A percentile compares a stretch with the other conserved stretches of the same genome.
These are phyloP conservation scores for Leishmania major DNA, from an alignment of 208 protist species.

Conservation along the genomic window DNA sequence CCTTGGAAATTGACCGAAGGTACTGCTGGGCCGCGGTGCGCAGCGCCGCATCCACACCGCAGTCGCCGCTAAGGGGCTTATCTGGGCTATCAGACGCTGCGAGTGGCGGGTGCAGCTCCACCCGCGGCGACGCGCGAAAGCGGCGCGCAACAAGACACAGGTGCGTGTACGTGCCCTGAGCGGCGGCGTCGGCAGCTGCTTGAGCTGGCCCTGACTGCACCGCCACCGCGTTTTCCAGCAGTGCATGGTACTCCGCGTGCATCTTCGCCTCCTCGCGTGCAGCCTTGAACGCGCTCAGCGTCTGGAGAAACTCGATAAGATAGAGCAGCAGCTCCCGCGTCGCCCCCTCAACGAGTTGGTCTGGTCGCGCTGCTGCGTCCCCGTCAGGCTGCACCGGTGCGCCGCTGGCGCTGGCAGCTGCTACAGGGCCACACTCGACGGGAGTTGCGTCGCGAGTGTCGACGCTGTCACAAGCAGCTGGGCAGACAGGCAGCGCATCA, in stretches of 20 bases:
- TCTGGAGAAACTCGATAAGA: conserved; percentile 2
- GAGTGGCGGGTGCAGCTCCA: background rate
- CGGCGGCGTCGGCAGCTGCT: background rate
- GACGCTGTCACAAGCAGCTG: background rate
- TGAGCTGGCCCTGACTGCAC: background rate
- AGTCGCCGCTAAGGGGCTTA: background rate
- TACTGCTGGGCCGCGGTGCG: conserved; percentile 4
- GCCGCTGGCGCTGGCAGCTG: background rate
- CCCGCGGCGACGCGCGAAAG: background rate
- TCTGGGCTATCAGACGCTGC: background rate
- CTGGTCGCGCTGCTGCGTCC: background rate
- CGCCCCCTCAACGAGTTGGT: background rate
- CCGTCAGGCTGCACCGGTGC: background rate
- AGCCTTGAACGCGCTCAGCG: conserved; percentile 5
- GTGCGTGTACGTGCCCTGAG: conserved; percentile 4
- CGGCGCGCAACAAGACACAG: conserved; percentile 3
- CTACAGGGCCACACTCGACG: background rate
- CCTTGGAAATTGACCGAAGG: conserved; percentile 3
- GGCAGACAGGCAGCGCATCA: background rate
- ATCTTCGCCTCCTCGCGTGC: conserved; percentile 5
- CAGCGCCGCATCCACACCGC: background rate
- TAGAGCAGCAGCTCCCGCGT: background rate
- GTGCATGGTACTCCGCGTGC: conserved; percentile 11
- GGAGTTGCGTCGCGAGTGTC: background rate
- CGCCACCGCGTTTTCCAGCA: background rate